A percentile compares a stretch with the other conserved stretches of the same genome.
phyloP scores from a whole-genome alignment of 2,329 filamentous ascomycete genomes.

The Beauveria medogensis region DNA sequence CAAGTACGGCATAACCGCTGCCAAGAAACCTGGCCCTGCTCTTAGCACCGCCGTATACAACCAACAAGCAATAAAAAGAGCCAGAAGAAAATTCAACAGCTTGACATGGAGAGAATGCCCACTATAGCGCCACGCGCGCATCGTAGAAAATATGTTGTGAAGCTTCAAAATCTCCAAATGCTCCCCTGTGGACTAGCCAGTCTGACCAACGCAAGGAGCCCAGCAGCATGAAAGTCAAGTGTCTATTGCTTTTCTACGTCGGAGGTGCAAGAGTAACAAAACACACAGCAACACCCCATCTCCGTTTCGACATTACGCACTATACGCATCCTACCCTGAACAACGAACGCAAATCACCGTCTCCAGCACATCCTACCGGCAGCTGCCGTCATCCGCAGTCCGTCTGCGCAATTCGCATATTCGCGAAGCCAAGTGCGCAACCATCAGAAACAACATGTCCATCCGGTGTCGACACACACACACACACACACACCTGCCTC shows the following conservation, averaged over 20 bases:
- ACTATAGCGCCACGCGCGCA: not conserved
- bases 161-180: not conserved
- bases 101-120: not conserved
- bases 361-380: not conserved
- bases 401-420: not conserved
- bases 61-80: not conserved
- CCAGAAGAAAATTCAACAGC: not conserved
- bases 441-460: no score
- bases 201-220: not conserved
- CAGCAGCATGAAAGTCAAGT: not conserved
- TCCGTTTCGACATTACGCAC: no score
- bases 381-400: not conserved
- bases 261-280: not conserved
- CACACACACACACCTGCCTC: not conserved
- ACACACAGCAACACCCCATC: not conserved
- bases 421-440: not conserved
- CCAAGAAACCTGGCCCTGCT: not conserved
- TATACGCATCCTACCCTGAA: not conserved
- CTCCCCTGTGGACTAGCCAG: not conserved
- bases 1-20: not conserved
- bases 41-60: not conserved
- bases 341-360: not conserved
- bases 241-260: not conserved
- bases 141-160: not conserved
- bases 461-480: no score